phyloP scores from a whole-genome alignment of 2,329 filamentous ascomycete genomes.

The Xylariaceae sp. region DNA sequence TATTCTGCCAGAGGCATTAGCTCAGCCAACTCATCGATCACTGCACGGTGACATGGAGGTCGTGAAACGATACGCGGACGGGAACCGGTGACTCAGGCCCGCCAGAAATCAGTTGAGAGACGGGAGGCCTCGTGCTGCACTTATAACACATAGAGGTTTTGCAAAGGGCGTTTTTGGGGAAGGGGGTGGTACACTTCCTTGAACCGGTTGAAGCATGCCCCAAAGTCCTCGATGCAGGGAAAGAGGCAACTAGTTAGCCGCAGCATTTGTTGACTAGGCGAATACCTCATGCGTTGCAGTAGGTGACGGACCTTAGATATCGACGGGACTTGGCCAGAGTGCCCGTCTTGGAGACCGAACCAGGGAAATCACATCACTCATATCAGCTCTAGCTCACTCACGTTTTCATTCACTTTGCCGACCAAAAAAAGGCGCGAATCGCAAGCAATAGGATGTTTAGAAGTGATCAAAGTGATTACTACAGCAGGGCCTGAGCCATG shows the following conservation, averaged over 20 bases:
- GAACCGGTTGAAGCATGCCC: not conserved
- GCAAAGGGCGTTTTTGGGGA: not conserved
- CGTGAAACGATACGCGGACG: not conserved
- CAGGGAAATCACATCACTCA: not conserved
- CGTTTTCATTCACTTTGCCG: slow-evolving; percentile 4
- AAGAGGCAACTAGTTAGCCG: not conserved
- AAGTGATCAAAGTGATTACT: slow-evolving; percentile 2
- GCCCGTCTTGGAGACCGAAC: slow-evolving; percentile 7
- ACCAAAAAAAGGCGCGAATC: slow-evolving; percentile 2
- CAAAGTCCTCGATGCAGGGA: not conserved
- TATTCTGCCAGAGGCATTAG: not conserved
- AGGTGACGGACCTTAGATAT: slow-evolving; percentile 8
- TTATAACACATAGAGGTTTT: slow-evolving; percentile 10
- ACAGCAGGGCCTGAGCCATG: not conserved
- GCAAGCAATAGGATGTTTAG: slow-evolving; percentile 5
- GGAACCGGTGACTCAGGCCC: not conserved
- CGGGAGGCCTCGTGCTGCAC: not conserved
- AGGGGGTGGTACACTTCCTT: not conserved
- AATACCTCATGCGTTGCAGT: not conserved
- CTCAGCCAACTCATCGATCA: not conserved
- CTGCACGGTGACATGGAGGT: not conserved
- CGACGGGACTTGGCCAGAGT: not conserved
- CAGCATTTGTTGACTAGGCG: not conserved
- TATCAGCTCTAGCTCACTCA: not conserved
- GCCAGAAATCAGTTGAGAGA: not conserved